Percentiles rank a stretch among this genome's conserved stretches.
These are phyloP conservation scores for Pseudocercospora cruenta DNA, from an alignment of 2,329 filamentous ascomycete species.

Conservation along the genomic window DNA sequence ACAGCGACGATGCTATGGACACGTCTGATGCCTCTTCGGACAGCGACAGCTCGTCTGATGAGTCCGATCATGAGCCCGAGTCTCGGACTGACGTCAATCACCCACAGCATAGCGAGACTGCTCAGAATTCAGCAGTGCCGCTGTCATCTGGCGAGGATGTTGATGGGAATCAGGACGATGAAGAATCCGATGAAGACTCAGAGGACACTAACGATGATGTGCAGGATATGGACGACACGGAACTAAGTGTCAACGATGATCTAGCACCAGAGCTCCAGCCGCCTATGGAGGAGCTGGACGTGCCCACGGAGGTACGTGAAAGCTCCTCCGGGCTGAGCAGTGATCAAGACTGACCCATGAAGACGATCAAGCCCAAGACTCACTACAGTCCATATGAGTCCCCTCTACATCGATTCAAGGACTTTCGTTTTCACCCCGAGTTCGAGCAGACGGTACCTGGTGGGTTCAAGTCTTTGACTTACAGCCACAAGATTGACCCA, in stretches of 20 bases:
- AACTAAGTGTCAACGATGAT: slow-evolving; percentile 28
- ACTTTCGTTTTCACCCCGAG: slow-evolving; percentile 85
- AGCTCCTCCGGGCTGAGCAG: slow-evolving; percentile 19
- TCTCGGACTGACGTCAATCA: neutral
- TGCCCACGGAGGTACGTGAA: slow-evolving; percentile 21
- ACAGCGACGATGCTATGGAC: slow-evolving; percentile 31
- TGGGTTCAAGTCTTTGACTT: slow-evolving; percentile 87
- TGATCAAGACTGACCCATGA: slow-evolving; percentile 16
- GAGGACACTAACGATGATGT: slow-evolving; percentile 7
- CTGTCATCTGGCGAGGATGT: neutral
- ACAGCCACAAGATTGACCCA: slow-evolving; percentile 86
- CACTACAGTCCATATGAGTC: slow-evolving; percentile 72
- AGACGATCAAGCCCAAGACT: slow-evolving; percentile 5
- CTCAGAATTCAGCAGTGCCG: neutral
- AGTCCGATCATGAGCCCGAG: neutral
- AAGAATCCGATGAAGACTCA: slow-evolving; percentile 21
- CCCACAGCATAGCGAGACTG: neutral
- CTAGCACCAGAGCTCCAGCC: slow-evolving; percentile 46
- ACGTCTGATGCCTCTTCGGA: slow-evolving; percentile 23
- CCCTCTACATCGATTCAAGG: slow-evolving; percentile 78
- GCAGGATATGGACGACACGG: slow-evolving; percentile 1
- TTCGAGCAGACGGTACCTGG: slow-evolving; percentile 71
- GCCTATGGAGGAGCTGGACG: slow-evolving; percentile 22
- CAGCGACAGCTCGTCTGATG: slow-evolving; percentile 5
- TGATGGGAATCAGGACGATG: neutral